A percentile compares a stretch with the other conserved stretches of the same genome.
Evolutionary conservation across 305 asterid genomes (phyloP).

Genomic region (Salvia sclarea): DNA sequence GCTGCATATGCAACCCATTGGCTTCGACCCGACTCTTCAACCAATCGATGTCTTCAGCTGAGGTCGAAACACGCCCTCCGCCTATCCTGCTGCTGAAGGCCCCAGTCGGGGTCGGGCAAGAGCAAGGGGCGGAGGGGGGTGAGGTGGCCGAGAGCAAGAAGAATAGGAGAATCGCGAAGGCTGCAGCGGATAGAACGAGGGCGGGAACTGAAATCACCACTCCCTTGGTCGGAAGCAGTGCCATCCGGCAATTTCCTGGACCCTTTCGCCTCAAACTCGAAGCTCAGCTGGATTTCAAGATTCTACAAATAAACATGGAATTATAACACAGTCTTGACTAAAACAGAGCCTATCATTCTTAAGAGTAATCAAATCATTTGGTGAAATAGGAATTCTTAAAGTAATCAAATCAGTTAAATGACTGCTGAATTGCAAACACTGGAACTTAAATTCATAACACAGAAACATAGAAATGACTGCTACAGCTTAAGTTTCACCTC

Average conservation of each 20-base stretch:
- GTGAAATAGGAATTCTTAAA: not conserved
- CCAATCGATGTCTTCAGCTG: conserved; percentile 78
- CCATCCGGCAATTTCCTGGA: conserved; percentile 40
- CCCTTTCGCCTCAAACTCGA: conserved; percentile 22
- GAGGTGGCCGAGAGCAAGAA: conserved; percentile 52
- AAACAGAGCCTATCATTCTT: not conserved
- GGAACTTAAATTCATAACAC: not conserved
- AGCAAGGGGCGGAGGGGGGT: conserved; percentile 50
- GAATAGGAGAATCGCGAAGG: conserved; percentile 51
- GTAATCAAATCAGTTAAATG: no score
- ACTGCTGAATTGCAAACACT: not conserved
- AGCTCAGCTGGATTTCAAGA: conserved; percentile 22
- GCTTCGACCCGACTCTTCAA: conserved; percentile 64
- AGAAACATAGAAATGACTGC: not conserved
- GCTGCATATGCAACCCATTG: conserved; percentile 86
- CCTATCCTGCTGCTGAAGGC: conserved; percentile 19
- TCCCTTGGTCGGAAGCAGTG: conserved; percentile 64
- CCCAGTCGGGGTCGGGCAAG: conserved; percentile 43
- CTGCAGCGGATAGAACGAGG: conserved; percentile 54
- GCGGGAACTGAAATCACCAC: conserved; percentile 72
- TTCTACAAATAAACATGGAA: not conserved
- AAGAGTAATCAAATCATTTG: conserved; percentile 8
- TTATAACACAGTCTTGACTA: not conserved
- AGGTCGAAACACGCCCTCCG: conserved; percentile 53
- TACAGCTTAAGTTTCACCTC: not conserved